Conservation (phyloP, 345 rosid species). For the Citrus medica region DNA sequence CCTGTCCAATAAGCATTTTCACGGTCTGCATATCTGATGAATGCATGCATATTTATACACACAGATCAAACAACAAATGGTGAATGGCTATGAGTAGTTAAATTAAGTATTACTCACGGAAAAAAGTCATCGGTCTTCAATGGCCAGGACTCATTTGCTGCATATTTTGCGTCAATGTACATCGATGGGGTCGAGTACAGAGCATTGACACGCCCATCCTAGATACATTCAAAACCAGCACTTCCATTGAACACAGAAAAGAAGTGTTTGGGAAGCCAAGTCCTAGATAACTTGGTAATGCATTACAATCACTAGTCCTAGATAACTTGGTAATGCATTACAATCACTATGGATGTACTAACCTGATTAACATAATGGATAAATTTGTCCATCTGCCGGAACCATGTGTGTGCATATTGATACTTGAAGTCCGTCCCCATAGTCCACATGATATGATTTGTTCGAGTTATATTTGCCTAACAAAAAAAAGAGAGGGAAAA, state of each 20-base stretch:
- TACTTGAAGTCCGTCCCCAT: slow-evolving; percentile 61
- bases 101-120: slow-evolving; percentile 35
- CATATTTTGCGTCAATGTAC: slow-evolving; percentile 53
- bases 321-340: neutral
- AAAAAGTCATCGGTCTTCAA: slow-evolving; percentile 50
- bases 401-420: slow-evolving; percentile 57
- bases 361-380: slow-evolving; percentile 48
- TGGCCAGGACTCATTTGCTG: slow-evolving; percentile 42
- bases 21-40: slow-evolving; percentile 46
- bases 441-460: slow-evolving; percentile 59
- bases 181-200: slow-evolving; percentile 52
- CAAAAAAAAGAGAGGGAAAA: neutral
- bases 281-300: neutral
- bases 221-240: slow-evolving; percentile 13
- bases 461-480: slow-evolving; percentile 55
- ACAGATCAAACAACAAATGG: neutral
- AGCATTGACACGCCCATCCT: slow-evolving; percentile 66
- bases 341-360: neutral
- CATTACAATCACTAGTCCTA: neutral
- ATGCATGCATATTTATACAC: neutral
- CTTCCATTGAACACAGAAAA: slow-evolving; percentile 7
- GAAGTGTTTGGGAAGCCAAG: neutral
- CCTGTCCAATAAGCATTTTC: slow-evolving; percentile 59
- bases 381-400: slow-evolving; percentile 50
- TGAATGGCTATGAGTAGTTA: neutral